phyloP scores from a whole-genome alignment of 495 filamentous ascomycete species.

The Tetracladium marchalianum region DNA sequence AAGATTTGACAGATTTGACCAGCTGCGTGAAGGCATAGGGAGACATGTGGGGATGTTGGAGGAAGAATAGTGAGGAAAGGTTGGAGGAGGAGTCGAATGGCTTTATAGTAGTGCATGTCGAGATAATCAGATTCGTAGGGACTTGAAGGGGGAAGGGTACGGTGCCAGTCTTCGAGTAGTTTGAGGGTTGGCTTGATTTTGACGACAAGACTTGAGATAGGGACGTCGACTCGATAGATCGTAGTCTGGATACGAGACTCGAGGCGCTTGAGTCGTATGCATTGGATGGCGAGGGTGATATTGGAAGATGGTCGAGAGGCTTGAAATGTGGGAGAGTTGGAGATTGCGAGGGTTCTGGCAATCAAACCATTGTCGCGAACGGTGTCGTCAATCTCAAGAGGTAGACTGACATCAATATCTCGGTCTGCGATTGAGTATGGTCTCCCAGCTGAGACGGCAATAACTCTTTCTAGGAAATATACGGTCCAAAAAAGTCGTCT shows the following conservation, averaged over 20 bases:
- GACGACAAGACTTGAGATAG: constrained; percentile 31
- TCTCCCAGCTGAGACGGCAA: constrained; percentile 40
- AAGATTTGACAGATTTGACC: constrained; percentile 45
- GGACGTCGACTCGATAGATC: constrained; percentile 43
- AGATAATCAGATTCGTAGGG: constrained; percentile 36
- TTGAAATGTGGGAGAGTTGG: constrained; percentile 22
- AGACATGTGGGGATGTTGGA: constrained; percentile 38
- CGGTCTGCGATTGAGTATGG: constrained; percentile 43
- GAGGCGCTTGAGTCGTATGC: constrained; percentile 39
- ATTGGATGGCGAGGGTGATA: constrained; percentile 38
- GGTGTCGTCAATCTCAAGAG: constrained; percentile 32
- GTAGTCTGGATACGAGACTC: constrained; percentile 45
- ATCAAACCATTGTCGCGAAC: constrained; percentile 27
- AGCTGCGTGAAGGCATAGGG: constrained; percentile 39
- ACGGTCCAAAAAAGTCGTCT: constrained; percentile 44
- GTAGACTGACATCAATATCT: constrained; percentile 41
- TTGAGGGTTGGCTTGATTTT: constrained; percentile 41
- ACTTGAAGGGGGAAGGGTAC: constrained; percentile 30
- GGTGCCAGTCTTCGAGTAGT: constrained; percentile 42
- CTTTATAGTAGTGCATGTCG: constrained; percentile 41
- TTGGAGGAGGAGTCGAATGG: constrained; percentile 40
- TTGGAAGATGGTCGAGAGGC: constrained; percentile 21
- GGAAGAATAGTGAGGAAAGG: constrained; percentile 40
- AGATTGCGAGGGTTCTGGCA: constrained; percentile 24
- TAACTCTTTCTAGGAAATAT: constrained; percentile 40